Percentiles rank a stretch among this genome's conserved stretches.
These are phyloP conservation scores for Teratosphaeriaceae sp. DNA, from an alignment of 2,329 filamentous ascomycete genomes.

Conservation along the genomic window DNA sequence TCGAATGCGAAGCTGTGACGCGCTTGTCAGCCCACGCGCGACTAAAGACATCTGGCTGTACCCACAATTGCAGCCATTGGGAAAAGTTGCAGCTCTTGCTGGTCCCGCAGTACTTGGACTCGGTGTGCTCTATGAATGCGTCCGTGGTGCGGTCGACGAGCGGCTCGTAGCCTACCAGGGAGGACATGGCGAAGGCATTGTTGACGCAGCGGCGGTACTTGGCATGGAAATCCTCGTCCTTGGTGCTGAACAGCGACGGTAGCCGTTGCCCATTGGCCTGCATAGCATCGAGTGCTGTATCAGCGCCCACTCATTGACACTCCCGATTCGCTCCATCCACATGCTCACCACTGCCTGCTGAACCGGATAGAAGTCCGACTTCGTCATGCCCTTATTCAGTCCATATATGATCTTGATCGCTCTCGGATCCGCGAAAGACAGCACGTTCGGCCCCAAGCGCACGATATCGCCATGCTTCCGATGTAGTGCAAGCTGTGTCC, in stretches of 20 bases:
- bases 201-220: slow-evolving; percentile 70
- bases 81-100: slow-evolving; percentile 55
- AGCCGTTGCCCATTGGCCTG: slow-evolving; percentile 57
- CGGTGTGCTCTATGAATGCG: slow-evolving; percentile 50
- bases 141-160: slow-evolving; percentile 70
- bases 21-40: slow-evolving; percentile 60
- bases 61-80: slow-evolving; percentile 45
- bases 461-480: slow-evolving; percentile 60
- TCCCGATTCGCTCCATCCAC: neutral
- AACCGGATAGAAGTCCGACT: slow-evolving; percentile 23
- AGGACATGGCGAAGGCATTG: slow-evolving; percentile 69
- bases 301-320: slow-evolving; percentile 48
- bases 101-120: slow-evolving; percentile 34
- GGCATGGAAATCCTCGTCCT: slow-evolving; percentile 57
- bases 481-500: slow-evolving; percentile 63
- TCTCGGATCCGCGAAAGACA: slow-evolving; percentile 62
- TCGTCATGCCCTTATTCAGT: slow-evolving; percentile 13
- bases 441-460: slow-evolving; percentile 66
- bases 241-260: slow-evolving; percentile 53
- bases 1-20: slow-evolving; percentile 73
- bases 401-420: slow-evolving; percentile 56
- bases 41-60: too few species aligned
- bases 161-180: slow-evolving; percentile 71
- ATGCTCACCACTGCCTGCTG: slow-evolving; percentile 35
- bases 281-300: slow-evolving; percentile 41